Percentiles rank a stretch among this genome's conserved stretches.
phyloP scores from a whole-genome alignment of 2,329 filamentous ascomycete genomes.

The Rhynchosporium graminicola region DNA sequence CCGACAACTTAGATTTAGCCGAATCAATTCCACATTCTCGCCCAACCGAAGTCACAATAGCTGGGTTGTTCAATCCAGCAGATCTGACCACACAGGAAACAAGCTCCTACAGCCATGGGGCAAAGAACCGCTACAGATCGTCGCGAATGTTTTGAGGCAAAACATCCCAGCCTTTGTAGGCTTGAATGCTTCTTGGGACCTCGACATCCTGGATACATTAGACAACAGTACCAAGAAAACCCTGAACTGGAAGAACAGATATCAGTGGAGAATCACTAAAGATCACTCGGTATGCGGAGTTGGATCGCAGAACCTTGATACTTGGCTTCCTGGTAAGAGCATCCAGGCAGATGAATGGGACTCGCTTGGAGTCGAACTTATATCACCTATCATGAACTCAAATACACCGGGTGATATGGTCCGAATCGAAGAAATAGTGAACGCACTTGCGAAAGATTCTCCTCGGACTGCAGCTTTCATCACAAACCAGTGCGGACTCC shows the following conservation, averaged over 20 bases:
- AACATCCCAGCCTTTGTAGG: not conserved
- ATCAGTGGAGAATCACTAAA: constrained; percentile 24
- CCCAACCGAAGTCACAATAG: constrained; percentile 28
- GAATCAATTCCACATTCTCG: constrained; percentile 12
- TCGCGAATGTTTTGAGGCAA: constrained; percentile 6
- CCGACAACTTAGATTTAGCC: constrained; percentile 5
- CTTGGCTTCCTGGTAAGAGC: constrained; percentile 26
- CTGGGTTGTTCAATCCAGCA: constrained; percentile 23
- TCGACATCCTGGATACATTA: constrained; percentile 5
- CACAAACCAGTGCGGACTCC: constrained; percentile 35
- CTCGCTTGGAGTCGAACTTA: constrained; percentile 33
- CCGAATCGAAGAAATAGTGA: constrained; percentile 24
- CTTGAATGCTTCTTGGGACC: not conserved
- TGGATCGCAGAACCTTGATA: constrained; percentile 30
- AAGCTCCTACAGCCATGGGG: constrained; percentile 14
- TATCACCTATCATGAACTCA: constrained; percentile 28
- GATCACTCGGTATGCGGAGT: constrained; percentile 32
- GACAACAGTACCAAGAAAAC: constrained; percentile 15
- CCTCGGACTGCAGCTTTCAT: constrained; percentile 29
- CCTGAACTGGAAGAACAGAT: constrained; percentile 24
- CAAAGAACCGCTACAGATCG: constrained; percentile 26
- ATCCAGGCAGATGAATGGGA: constrained; percentile 28
- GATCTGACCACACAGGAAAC: not conserved
- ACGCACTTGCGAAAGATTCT: constrained; percentile 11
- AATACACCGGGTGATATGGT: constrained; percentile 1